Evolutionary conservation across 768 basidiomycete species (phyloP).

Genomic region (Panaeolus cyanescens): DNA sequence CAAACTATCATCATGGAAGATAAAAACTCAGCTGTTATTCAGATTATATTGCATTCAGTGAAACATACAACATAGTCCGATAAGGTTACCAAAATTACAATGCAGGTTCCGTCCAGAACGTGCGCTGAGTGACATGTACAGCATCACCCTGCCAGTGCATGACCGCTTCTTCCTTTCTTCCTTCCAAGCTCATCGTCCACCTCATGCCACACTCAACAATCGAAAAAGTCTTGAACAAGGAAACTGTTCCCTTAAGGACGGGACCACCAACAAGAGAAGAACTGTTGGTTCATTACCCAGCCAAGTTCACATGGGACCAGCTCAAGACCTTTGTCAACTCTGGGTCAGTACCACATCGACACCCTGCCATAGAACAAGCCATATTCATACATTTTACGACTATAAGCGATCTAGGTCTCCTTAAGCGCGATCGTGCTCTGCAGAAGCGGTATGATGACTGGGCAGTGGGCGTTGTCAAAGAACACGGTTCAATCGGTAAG

Average conservation of each 20-base stretch:
- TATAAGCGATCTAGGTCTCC: constrained; percentile 72
- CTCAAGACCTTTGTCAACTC: constrained; percentile 79
- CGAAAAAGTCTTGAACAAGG: constrained; percentile 9
- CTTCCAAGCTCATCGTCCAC: not conserved
- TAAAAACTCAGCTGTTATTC: too few relatives aligned
- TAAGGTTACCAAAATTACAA: too few relatives aligned
- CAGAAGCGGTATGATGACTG: constrained; percentile 70
- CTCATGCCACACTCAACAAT: not conserved
- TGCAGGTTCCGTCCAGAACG: too few relatives aligned
- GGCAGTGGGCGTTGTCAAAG: constrained; percentile 49
- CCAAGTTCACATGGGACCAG: constrained; percentile 75
- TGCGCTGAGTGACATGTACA: too few relatives aligned
- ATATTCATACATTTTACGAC: not conserved
- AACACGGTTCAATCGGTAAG: constrained; percentile 72
- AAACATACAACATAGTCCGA: too few relatives aligned
- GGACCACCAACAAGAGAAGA: constrained; percentile 74
- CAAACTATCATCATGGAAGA: not conserved
- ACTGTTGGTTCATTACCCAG: constrained; percentile 66
- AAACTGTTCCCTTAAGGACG: constrained; percentile 42
- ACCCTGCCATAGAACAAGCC: not conserved
- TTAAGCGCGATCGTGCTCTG: constrained; percentile 72
- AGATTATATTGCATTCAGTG: too few relatives aligned
- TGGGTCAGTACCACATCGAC: constrained; percentile 47
- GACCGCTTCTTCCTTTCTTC: not conserved
- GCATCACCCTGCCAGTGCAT: too few relatives aligned